These are phyloP conservation scores for Lophiotrema nucula DNA, from an alignment of 495 filamentous ascomycete species.

Conservation along the genomic window DNA sequence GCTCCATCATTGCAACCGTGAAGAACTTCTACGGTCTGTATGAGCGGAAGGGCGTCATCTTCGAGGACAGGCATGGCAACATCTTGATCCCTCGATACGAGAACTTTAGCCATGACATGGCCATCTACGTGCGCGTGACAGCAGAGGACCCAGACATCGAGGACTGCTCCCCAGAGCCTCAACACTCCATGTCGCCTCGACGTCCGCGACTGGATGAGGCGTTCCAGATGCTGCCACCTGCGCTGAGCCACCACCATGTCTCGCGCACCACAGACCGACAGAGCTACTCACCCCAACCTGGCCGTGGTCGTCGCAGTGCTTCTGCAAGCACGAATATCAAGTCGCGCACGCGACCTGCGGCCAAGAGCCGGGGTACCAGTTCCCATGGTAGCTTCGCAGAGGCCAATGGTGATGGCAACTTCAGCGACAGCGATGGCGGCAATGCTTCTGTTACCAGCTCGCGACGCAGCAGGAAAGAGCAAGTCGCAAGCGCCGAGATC, in stretches of 20 bases:
- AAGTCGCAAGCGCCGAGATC: constrained; percentile 90
- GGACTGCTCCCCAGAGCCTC: constrained; percentile 19
- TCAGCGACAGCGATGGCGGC: constrained; percentile 79
- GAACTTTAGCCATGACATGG: constrained; percentile 86
- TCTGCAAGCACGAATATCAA: constrained; percentile 64
- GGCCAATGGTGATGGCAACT: constrained; percentile 63
- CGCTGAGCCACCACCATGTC: constrained; percentile 55
- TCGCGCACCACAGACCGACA: constrained; percentile 69
- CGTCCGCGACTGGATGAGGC: constrained; percentile 40
- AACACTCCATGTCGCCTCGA: constrained; percentile 38
- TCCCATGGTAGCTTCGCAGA: constrained; percentile 62
- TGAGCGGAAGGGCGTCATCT: constrained; percentile 76
- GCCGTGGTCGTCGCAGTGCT: constrained; percentile 72
- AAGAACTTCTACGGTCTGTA: constrained; percentile 98
- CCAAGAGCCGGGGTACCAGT: constrained; percentile 68
- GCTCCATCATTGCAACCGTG: constrained; percentile 92
- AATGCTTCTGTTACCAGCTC: constrained; percentile 67
- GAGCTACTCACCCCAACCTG: constrained; percentile 76
- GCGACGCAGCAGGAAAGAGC: constrained; percentile 71
- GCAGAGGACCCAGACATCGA: constrained; percentile 52
- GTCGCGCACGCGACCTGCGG: constrained; percentile 59
- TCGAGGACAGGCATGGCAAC: constrained; percentile 82
- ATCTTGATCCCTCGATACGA: constrained; percentile 93
- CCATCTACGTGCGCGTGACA: constrained; percentile 83
- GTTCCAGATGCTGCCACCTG: constrained; percentile 47